phyloP scores from a whole-genome alignment of 2,329 filamentous ascomycete species.

The Penicillium sp. region DNA sequence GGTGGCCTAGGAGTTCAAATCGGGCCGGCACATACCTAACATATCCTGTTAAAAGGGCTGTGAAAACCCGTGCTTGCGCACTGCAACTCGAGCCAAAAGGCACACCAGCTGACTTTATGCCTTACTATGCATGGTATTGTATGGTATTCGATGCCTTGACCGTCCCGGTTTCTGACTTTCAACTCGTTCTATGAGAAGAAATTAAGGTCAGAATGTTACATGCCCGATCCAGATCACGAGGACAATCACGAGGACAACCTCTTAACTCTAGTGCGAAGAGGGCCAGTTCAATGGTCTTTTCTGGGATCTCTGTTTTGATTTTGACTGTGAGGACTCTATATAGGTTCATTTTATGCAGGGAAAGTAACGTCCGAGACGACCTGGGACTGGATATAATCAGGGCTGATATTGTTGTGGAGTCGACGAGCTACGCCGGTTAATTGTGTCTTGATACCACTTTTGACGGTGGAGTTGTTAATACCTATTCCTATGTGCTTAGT shows the following conservation, averaged over 20 bases:
- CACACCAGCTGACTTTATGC: not conserved
- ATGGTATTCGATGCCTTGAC: not conserved
- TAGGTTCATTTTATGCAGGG: not conserved
- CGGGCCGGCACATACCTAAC: constrained; percentile 16
- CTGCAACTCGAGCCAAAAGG: not conserved
- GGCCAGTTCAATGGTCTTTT: not conserved
- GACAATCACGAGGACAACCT: not conserved
- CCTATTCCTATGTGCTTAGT: no score
- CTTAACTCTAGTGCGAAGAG: not conserved
- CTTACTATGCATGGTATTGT: not conserved
- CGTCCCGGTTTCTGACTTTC: not conserved
- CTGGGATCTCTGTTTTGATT: not conserved
- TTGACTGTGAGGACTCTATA: not conserved
- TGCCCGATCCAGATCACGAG: not conserved
- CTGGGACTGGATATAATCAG: not conserved
- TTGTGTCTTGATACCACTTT: not conserved
- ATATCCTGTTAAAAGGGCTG: not conserved
- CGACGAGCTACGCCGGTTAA: not conserved
- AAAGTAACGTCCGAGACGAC: not conserved
- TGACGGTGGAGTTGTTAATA: not conserved
- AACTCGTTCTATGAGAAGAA: not conserved
- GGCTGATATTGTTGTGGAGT: not conserved
- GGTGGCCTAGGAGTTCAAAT: constrained; percentile 25
- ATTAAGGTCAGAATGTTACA: not conserved
- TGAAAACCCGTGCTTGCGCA: not conserved